Conservation (phyloP, 208 protist genomes). For the Wallacemonas collosoma region DNA sequence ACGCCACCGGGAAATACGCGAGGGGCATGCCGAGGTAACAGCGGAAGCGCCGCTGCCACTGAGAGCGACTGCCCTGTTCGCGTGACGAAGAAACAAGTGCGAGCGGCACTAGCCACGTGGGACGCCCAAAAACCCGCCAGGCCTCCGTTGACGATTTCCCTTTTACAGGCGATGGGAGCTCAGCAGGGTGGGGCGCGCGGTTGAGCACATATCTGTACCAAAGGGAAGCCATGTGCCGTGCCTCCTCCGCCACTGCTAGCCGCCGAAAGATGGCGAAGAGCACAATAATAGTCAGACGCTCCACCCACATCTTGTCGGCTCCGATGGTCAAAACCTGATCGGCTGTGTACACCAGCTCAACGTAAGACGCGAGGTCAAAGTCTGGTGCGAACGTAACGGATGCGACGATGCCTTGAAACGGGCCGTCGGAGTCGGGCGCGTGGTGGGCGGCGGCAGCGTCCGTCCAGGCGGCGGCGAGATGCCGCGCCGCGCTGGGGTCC, state of each 20-base stretch:
- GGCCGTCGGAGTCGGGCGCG: background rate
- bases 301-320: slow-evolving; percentile 32
- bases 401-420: slow-evolving; percentile 30
- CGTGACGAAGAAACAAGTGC: background rate
- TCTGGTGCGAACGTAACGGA: slow-evolving; percentile 38
- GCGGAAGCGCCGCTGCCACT: background rate
- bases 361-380: slow-evolving; percentile 24
- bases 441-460: background rate
- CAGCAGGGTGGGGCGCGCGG: too few species aligned
- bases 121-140: slow-evolving; percentile 41
- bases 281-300: slow-evolving; percentile 30
- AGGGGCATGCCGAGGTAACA: slow-evolving; percentile 55
- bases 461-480: background rate
- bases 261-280: slow-evolving; percentile 49
- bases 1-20: slow-evolving; percentile 66
- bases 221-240: slow-evolving; percentile 17
- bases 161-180: too few species aligned
- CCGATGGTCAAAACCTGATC: slow-evolving; percentile 22
- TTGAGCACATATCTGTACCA: slow-evolving; percentile 20
- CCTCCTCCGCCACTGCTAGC: slow-evolving; percentile 49
- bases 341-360: slow-evolving; percentile 34
- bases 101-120: slow-evolving; percentile 37
- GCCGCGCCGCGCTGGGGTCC: background rate
- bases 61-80: background rate
- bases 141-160: slow-evolving; percentile 4